phyloP scores from a whole-genome alignment of 352 stramenopile species.

The Pythium aristosporum region DNA sequence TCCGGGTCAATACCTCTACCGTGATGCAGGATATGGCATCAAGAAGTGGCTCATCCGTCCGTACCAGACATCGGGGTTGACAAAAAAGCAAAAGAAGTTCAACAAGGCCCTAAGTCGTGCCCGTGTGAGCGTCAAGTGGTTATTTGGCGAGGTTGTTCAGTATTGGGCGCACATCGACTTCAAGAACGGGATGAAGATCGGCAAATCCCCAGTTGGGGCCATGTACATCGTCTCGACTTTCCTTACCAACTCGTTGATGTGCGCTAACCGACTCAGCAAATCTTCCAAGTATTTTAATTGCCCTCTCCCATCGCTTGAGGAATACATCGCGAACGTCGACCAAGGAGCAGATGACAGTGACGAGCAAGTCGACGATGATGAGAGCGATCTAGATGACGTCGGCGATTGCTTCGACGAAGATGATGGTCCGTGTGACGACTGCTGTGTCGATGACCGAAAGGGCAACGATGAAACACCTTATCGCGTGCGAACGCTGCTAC shows the following conservation, averaged over 20 bases:
- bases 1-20: slow-evolving; percentile 4
- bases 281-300: slow-evolving; percentile 1
- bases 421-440: no score
- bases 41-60: background rate
- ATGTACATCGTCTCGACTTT: slow-evolving; percentile 11
- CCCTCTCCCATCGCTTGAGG: background rate
- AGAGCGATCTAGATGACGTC: no score
- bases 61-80: slow-evolving; percentile 3
- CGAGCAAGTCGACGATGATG: background rate
- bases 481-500: no score
- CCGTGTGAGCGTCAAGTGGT: slow-evolving; percentile 11
- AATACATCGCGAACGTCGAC: slow-evolving; percentile 21
- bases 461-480: no score
- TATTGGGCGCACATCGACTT: slow-evolving; percentile 12
- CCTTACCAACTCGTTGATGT: slow-evolving; percentile 10
- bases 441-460: background rate
- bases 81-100: background rate
- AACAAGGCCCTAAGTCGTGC: slow-evolving; percentile 10
- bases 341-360: background rate
- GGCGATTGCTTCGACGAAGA: no score
- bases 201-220: slow-evolving; percentile 12
- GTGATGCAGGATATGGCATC: slow-evolving; percentile 5
- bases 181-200: slow-evolving; percentile 9
- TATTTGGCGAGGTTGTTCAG: slow-evolving; percentile 11
- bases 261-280: background rate